Evolutionary conservation across 371 early-diverging fungal species (phyloP).

Genomic region (Mucor piriformis): DNA sequence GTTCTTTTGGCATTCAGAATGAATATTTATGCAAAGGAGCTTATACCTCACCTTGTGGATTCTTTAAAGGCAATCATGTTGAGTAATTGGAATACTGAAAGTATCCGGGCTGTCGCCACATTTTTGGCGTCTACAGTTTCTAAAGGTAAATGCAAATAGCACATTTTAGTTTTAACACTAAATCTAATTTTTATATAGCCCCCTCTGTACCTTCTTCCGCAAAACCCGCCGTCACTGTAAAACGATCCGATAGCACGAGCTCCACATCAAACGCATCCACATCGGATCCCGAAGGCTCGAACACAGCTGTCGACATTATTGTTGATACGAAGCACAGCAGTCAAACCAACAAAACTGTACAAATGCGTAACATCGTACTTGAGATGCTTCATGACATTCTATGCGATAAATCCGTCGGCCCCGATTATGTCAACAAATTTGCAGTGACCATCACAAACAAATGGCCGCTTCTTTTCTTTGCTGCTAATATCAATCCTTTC

Average conservation of each 20-base stretch:
- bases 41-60: conserved; percentile 57
- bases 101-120: conserved; percentile 66
- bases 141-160: conserved; percentile 46
- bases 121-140: conserved; percentile 72
- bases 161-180: no score
- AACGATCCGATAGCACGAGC: conserved; percentile 24
- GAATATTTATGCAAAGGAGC: conserved; percentile 61
- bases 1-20: conserved; percentile 64
- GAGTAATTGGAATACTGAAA: conserved; percentile 67
- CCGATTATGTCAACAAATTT: conserved; percentile 49
- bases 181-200: not conserved
- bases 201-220: not conserved
- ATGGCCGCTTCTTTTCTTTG: conserved; percentile 74
- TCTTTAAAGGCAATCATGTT: conserved; percentile 62
- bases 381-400: conserved; percentile 75
- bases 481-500: conserved; percentile 55
- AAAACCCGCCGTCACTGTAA: not conserved
- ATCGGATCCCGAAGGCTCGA: conserved; percentile 1
- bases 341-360: conserved; percentile 40
- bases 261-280: conserved; percentile 2
- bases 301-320: conserved; percentile 27
- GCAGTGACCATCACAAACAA: conserved; percentile 66
- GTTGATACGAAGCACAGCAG: conserved; percentile 40
- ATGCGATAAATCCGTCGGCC: conserved; percentile 43
- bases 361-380: conserved; percentile 70